A percentile compares a stretch with the other conserved stretches of the same genome.
These are phyloP conservation scores for Setaria viridis DNA, from an alignment of 202 grass and related monocot species.

Conservation along the genomic window DNA sequence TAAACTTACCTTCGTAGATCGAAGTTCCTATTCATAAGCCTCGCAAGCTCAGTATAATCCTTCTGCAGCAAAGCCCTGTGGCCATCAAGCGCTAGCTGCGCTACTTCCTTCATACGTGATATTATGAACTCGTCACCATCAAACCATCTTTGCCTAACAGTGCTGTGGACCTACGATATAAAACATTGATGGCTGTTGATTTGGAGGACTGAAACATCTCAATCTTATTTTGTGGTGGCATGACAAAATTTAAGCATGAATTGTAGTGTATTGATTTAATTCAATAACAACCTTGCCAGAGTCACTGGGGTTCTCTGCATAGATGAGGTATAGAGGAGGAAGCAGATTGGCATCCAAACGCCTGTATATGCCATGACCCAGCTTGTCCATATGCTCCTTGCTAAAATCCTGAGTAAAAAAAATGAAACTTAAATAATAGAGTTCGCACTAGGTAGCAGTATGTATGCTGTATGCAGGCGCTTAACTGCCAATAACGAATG, in stretches of 20 bases:
- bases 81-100: constrained; percentile 64
- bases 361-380: constrained; percentile 75
- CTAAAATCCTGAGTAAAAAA: constrained; percentile 66
- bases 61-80: constrained; percentile 59
- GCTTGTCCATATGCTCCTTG: constrained; percentile 77
- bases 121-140: constrained; percentile 67
- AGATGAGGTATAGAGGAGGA: constrained; percentile 79
- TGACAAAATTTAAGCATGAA: too few species aligned
- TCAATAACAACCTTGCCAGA: constrained; percentile 77
- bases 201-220: background rate
- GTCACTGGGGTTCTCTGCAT: constrained; percentile 89
- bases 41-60: constrained; percentile 58
- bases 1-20: constrained; percentile 62
- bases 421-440: background rate
- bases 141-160: constrained; percentile 84
- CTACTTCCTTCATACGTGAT: constrained; percentile 78
- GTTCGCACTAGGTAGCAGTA: background rate
- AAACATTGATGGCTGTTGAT: background rate
- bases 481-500: constrained; percentile 4
- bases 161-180: constrained; percentile 66
- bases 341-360: constrained; percentile 64
- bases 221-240: background rate
- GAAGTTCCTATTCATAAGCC: constrained; percentile 82
- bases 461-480: background rate
- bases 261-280: background rate